phyloP scores from a whole-genome alignment of 2,329 filamentous ascomycete genomes.

The Arthrobotrys sinensis region DNA sequence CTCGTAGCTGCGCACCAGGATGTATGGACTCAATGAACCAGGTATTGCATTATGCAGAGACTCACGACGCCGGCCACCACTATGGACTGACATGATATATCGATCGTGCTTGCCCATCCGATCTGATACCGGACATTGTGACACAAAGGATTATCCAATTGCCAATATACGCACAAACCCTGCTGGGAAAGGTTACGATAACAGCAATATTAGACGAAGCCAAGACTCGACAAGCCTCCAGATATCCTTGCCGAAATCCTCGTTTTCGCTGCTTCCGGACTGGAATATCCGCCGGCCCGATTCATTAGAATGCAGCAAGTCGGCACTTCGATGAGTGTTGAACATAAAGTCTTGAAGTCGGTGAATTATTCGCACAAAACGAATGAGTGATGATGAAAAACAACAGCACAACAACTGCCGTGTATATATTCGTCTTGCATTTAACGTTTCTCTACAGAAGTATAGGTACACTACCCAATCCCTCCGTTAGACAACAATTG shows the following conservation, averaged over 20 bases:
- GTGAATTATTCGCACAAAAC: constrained; percentile 12
- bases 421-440: background rate
- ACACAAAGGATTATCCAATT: constrained; percentile 20
- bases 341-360: background rate
- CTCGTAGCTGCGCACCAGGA: background rate
- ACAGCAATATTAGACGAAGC: constrained; percentile 30
- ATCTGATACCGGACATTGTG: background rate
- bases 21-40: background rate
- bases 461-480: background rate
- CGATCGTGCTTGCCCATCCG: background rate
- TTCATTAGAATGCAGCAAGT: background rate
- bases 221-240: constrained; percentile 2
- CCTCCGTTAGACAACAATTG: background rate
- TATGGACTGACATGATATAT: constrained; percentile 1
- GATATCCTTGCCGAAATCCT: constrained; percentile 17
- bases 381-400: constrained; percentile 10
- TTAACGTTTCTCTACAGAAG: background rate
- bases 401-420: background rate
- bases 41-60: background rate
- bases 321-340: background rate
- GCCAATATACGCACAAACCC: constrained; percentile 3
- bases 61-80: constrained; percentile 5
- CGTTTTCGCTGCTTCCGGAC: constrained; percentile 24
- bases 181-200: constrained; percentile 2
- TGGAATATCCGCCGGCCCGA: constrained; percentile 25